Evolutionary conservation across 2,329 filamentous ascomycete genomes (phyloP).

Genomic region (Chalaropsis thielavioides): DNA sequence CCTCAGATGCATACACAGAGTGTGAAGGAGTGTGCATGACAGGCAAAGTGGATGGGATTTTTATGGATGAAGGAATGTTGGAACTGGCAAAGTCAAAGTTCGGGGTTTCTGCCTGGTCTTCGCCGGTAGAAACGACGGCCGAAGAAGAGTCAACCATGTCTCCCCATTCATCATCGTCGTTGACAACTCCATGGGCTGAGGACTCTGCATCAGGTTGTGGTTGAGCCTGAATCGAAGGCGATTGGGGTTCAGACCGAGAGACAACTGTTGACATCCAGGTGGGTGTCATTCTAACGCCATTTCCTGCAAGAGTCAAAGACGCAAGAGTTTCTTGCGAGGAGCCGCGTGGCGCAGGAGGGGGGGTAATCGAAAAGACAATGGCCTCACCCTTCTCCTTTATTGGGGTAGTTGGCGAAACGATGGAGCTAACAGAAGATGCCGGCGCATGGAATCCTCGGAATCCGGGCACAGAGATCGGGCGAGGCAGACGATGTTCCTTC

Average conservation of each 20-base stretch:
- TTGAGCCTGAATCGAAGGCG: constrained; percentile 6
- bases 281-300: background rate
- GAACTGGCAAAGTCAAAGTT: background rate
- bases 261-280: background rate
- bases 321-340: background rate
- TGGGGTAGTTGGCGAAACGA: background rate
- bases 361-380: background rate
- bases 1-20: constrained; percentile 10
- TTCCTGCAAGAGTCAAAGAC: background rate
- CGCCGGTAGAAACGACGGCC: background rate
- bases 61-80: constrained; percentile 1
- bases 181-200: constrained; percentile 18
- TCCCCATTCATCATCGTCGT: constrained; percentile 43
- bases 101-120: background rate
- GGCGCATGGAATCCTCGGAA: constrained; percentile 19
- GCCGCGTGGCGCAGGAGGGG: background rate
- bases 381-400: background rate
- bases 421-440: constrained; percentile 7
- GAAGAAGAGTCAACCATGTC: constrained; percentile 35
- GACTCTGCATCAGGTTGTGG: background rate
- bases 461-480: constrained; percentile 13
- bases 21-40: constrained; percentile 12
- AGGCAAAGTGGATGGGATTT: constrained; percentile 11
- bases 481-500: constrained; percentile 25
- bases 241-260: background rate